Percentiles rank a stretch among this genome's conserved stretches.
Evolutionary conservation across 441 rosid species (phyloP).

Genomic region (Pelargonium citronellum): DNA sequence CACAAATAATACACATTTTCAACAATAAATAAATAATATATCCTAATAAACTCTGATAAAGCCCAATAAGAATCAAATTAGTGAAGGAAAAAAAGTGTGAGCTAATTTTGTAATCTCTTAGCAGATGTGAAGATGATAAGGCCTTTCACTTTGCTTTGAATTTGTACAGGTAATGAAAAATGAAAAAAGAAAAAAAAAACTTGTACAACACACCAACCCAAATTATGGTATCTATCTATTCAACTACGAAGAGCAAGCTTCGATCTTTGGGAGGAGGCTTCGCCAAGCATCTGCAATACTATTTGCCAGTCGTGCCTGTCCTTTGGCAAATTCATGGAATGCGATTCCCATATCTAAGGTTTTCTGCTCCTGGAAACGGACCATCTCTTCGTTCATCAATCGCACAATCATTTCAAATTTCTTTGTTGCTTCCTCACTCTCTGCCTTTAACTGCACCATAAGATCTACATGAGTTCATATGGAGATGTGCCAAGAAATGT

Average conservation of each 20-base stretch:
- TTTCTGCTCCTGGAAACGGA: slow-evolving; percentile 84
- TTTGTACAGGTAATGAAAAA: no score
- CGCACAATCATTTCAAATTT: slow-evolving; percentile 69
- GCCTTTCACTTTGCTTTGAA: no score
- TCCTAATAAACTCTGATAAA: no score
- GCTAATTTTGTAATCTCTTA: no score
- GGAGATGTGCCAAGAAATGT: background rate
- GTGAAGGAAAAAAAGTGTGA: no score
- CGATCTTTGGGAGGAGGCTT: slow-evolving; percentile 92
- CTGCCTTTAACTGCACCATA: slow-evolving; percentile 66
- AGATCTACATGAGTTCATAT: background rate
- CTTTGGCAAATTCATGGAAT: slow-evolving; percentile 88
- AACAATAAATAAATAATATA: no score
- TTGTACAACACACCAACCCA: no score
- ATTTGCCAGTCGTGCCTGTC: slow-evolving; percentile 85
- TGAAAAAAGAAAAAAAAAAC: no score
- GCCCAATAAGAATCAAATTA: no score
- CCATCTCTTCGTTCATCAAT: slow-evolving; percentile 83
- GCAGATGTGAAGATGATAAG: no score
- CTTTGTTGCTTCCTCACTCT: slow-evolving; percentile 68
- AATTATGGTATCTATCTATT: background rate
- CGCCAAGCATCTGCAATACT: slow-evolving; percentile 90
- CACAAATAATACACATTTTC: no score
- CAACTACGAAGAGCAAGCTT: slow-evolving; percentile 44
- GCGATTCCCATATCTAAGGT: slow-evolving; percentile 80